Percentiles rank a stretch among this genome's conserved stretches.
These are phyloP conservation scores for Phyllosticta citribraziliensis DNA, from an alignment of 2,329 filamentous ascomycete genomes.

Conservation along the genomic window DNA sequence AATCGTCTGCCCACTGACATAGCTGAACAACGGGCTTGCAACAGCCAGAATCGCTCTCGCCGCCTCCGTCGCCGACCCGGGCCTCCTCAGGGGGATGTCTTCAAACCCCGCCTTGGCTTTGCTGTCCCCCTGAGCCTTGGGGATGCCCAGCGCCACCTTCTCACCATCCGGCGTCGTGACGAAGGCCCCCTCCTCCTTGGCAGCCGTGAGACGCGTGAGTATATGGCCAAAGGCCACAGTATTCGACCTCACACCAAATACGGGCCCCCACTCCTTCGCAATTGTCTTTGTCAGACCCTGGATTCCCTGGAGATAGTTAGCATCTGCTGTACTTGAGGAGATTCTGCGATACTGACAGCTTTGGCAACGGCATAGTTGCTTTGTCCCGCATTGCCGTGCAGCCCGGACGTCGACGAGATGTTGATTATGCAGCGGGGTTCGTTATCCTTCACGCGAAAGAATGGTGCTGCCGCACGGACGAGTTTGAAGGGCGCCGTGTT, in stretches of 20 bases:
- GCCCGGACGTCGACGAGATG: slow-evolving; percentile 69
- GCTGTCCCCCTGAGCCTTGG: slow-evolving; percentile 29
- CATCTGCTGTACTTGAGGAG: no score
- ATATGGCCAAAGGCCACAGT: slow-evolving; percentile 80
- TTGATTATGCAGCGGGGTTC: slow-evolving; percentile 73
- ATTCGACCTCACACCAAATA: slow-evolving; percentile 73
- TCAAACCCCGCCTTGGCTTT: slow-evolving; percentile 31
- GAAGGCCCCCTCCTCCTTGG: slow-evolving; percentile 76
- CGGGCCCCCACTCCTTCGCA: slow-evolving; percentile 81
- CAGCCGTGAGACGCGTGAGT: slow-evolving; percentile 66
- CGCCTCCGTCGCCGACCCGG: slow-evolving; percentile 71
- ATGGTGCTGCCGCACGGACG: slow-evolving; percentile 66
- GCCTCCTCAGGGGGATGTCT: slow-evolving; percentile 70
- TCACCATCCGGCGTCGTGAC: slow-evolving; percentile 64
- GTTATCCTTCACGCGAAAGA: slow-evolving; percentile 78
- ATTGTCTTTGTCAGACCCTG: slow-evolving; percentile 79
- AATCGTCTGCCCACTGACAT: slow-evolving; percentile 80
- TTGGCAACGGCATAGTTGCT: slow-evolving; percentile 82
- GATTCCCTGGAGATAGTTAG: slow-evolving; percentile 36
- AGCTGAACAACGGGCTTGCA: slow-evolving; percentile 71
- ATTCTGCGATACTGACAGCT: slow-evolving; percentile 38
- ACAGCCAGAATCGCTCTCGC: slow-evolving; percentile 68
- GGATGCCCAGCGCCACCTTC: slow-evolving; percentile 34
- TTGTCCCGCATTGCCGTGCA: slow-evolving; percentile 85
- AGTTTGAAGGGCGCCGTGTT: slow-evolving; percentile 79